Percentiles rank a stretch among this genome's conserved stretches.
These are phyloP conservation scores for Oropetium thomaeum DNA, from an alignment of 176 grass and related monocot species.

Conservation along the genomic window DNA sequence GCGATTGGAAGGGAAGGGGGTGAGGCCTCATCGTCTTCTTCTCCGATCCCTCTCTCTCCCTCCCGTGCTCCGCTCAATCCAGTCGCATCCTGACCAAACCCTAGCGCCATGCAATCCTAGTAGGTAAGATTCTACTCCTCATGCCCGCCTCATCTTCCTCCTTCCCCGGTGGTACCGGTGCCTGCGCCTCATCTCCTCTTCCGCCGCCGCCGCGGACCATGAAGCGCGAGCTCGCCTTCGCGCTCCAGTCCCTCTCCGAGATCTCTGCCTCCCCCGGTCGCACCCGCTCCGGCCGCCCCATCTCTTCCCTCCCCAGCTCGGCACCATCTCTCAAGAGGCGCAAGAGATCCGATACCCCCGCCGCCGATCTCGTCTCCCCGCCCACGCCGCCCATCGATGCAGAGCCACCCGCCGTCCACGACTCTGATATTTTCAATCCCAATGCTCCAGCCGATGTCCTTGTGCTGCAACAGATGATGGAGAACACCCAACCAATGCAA, in stretches of 20 bases:
- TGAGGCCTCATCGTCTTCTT: neutral
- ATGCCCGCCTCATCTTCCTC: slow-evolving; percentile 39
- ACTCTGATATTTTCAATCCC: neutral
- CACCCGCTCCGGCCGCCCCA: slow-evolving; percentile 49
- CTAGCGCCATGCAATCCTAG: slow-evolving; percentile 3
- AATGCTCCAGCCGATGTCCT: neutral
- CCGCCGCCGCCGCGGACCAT: slow-evolving; percentile 40
- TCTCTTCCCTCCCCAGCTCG: slow-evolving; percentile 7
- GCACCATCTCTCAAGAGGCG: slow-evolving; percentile 32
- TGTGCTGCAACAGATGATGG: neutral
- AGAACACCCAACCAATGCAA: neutral
- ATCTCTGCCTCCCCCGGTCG: slow-evolving; percentile 42
- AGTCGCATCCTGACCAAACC: neutral
- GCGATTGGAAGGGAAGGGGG: neutral
- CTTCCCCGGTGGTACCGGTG: neutral
- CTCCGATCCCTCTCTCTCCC: neutral
- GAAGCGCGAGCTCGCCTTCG: slow-evolving; percentile 66
- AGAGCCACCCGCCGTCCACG: slow-evolving; percentile 26
- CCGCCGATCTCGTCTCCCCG: slow-evolving; percentile 38
- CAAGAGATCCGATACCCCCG: slow-evolving; percentile 35
- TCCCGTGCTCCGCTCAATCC: neutral
- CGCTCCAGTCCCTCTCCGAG: slow-evolving; percentile 41
- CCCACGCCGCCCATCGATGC: slow-evolving; percentile 41
- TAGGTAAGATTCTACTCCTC: neutral
- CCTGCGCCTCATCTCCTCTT: neutral